A percentile compares a stretch with the other conserved stretches of the same genome.
These are phyloP conservation scores for Colletotrichum theobromicola DNA, from an alignment of 2,329 filamentous ascomycete genomes.

Conservation along the genomic window DNA sequence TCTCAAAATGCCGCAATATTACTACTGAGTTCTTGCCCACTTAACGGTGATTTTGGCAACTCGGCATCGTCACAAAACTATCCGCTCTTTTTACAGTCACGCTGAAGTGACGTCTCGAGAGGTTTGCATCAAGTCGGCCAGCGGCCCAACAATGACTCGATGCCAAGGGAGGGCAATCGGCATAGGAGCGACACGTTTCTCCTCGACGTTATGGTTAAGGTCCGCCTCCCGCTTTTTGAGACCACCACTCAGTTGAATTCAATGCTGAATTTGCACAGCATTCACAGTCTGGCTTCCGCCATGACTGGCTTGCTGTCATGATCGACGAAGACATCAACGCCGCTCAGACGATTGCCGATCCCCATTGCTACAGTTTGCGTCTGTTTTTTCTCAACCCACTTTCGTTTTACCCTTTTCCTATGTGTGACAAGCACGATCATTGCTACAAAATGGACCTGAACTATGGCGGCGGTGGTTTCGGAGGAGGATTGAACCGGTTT, in stretches of 20 bases:
- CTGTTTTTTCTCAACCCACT: not conserved
- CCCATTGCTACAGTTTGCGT: not conserved
- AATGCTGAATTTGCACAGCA: not conserved
- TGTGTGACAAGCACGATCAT: not conserved
- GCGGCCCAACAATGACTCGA: not conserved
- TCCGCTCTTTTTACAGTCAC: not conserved
- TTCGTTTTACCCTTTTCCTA: not conserved
- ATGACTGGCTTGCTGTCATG: not conserved
- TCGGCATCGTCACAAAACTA: not conserved
- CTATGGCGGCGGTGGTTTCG: not conserved
- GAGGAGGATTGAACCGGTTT: not conserved
- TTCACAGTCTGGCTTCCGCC: not conserved
- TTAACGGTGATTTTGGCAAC: not conserved
- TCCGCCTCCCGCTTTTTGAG: not conserved
- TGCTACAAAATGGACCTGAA: not conserved
- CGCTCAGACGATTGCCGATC: not conserved
- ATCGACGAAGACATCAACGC: not conserved
- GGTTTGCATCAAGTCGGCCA: not conserved
- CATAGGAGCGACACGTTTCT: not conserved
- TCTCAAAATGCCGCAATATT: no score
- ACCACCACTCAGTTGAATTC: not conserved
- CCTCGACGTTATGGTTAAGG: not conserved
- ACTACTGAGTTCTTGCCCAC: not conserved
- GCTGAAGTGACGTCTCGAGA: not conserved
- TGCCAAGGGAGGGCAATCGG: not conserved